Conservation (phyloP, 257 asterid species). For the Petunia axillaris region DNA sequence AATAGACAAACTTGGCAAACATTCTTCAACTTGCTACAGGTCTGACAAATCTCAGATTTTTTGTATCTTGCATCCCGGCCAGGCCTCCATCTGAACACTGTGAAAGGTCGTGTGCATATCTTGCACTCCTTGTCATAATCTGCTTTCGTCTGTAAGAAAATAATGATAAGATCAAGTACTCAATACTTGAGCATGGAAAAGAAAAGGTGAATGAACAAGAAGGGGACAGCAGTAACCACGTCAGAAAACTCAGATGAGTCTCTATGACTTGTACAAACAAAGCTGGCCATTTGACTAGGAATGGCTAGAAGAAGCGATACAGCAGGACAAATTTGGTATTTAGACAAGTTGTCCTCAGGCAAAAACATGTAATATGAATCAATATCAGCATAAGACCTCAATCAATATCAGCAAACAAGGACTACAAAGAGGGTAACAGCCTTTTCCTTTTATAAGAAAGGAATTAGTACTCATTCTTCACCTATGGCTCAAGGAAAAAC, state of each 20-base stretch:
- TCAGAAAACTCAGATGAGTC: not conserved
- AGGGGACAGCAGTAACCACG: not conserved
- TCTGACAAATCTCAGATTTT: constrained; percentile 94
- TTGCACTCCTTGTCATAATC: constrained; percentile 97
- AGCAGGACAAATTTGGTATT: constrained; percentile 1
- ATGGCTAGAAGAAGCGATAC: not conserved
- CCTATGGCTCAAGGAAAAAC: not conserved
- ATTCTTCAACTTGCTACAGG: constrained; percentile 95
- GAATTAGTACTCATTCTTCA: not conserved
- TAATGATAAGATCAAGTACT: constrained; percentile 3
- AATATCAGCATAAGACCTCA: constrained; percentile 4
- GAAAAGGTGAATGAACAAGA: not conserved
- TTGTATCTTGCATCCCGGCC: constrained; percentile 99
- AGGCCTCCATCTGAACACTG: constrained; percentile 98
- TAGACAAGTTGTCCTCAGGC: not conserved
- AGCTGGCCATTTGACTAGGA: constrained; percentile 1
- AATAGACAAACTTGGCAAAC: constrained; percentile 98
- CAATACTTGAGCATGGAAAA: not conserved
- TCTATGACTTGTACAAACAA: not conserved
- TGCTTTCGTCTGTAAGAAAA: constrained; percentile 72
- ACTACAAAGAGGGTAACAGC: not conserved
- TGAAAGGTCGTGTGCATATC: constrained; percentile 95
- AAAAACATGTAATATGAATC: not conserved
- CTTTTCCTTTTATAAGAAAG: not conserved
- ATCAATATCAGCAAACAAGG: constrained; percentile 7